Percentiles rank a stretch among this genome's conserved stretches.
phyloP scores from a whole-genome alignment of 345 rosid genomes.

The Sisymbrium irio region DNA sequence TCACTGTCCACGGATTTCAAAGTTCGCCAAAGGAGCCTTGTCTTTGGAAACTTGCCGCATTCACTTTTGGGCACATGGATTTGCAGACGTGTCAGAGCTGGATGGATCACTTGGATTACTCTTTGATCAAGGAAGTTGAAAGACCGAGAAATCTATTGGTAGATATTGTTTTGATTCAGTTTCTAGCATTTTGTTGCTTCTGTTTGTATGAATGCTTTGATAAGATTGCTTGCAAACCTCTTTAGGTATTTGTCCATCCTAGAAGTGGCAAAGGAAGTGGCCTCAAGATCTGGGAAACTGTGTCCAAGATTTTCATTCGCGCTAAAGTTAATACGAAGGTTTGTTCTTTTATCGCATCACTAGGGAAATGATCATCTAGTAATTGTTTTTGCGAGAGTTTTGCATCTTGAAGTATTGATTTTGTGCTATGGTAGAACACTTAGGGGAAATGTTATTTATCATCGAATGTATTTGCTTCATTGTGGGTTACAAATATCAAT shows the following conservation, averaged over 20 bases:
- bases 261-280: constrained; percentile 85
- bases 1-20: constrained; percentile 55
- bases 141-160: constrained; percentile 91
- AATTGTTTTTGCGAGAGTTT: background rate
- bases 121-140: constrained; percentile 46
- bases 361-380: background rate
- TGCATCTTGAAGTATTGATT: background rate
- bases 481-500: background rate
- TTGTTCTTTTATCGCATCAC: background rate
- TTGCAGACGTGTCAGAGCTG: constrained; percentile 62
- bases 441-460: background rate
- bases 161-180: background rate
- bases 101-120: constrained; percentile 56
- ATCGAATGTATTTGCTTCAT: background rate
- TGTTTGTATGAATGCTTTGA: constrained; percentile 4
- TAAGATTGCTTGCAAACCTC: constrained; percentile 23
- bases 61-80: constrained; percentile 71
- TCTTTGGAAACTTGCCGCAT: constrained; percentile 46
- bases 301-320: constrained; percentile 66
- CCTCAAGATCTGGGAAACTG: constrained; percentile 65
- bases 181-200: constrained; percentile 4
- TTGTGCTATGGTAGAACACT: background rate
- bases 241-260: constrained; percentile 83
- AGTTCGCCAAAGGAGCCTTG: constrained; percentile 63
- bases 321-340: constrained; percentile 81